Conservation (phyloP, 2,329 filamentous ascomycete genomes). For the Botrytis galanthina region DNA sequence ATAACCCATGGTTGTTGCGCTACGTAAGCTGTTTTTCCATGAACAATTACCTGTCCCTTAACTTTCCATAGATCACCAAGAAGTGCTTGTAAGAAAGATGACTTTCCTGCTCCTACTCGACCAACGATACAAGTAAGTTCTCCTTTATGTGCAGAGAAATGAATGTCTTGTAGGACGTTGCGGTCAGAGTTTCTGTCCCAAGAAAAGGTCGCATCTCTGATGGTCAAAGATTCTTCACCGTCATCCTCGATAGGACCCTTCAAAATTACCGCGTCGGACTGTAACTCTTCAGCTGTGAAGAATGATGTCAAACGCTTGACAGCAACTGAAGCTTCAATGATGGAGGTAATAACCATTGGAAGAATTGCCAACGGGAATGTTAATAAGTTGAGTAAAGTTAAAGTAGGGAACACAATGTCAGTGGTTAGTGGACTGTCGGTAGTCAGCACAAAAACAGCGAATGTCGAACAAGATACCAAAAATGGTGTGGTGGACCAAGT, state of each 20-base stretch:
- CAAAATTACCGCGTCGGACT: constrained; percentile 73
- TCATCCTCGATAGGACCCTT: constrained; percentile 68
- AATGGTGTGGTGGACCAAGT: constrained; percentile 98
- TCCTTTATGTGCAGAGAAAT: constrained; percentile 86
- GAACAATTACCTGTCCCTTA: constrained; percentile 76
- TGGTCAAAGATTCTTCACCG: constrained; percentile 82
- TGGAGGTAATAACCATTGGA: constrained; percentile 96
- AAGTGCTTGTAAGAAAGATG: constrained; percentile 83
- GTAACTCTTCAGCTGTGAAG: constrained; percentile 84
- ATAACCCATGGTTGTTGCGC: constrained; percentile 94
- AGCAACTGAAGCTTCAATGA: constrained; percentile 94
- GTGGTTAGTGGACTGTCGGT: constrained; percentile 79
- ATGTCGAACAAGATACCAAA: constrained; percentile 94
- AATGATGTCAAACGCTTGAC: constrained; percentile 82
- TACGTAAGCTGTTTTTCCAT: constrained; percentile 84
- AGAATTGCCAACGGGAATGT: constrained; percentile 92
- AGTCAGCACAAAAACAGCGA: constrained; percentile 88
- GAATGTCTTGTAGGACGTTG: constrained; percentile 74
- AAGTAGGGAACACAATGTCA: constrained; percentile 91
- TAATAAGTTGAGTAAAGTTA: constrained; percentile 91
- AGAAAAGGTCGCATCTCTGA: constrained; percentile 84
- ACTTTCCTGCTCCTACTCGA: constrained; percentile 92
- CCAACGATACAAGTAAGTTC: constrained; percentile 92
- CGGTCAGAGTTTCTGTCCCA: constrained; percentile 83
- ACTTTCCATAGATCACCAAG: constrained; percentile 91